A percentile compares a stretch with the other conserved stretches of the same genome.
Conservation (phyloP, 2,329 filamentous ascomycete genomes). For the Aquanectria penicillioides region DNA sequence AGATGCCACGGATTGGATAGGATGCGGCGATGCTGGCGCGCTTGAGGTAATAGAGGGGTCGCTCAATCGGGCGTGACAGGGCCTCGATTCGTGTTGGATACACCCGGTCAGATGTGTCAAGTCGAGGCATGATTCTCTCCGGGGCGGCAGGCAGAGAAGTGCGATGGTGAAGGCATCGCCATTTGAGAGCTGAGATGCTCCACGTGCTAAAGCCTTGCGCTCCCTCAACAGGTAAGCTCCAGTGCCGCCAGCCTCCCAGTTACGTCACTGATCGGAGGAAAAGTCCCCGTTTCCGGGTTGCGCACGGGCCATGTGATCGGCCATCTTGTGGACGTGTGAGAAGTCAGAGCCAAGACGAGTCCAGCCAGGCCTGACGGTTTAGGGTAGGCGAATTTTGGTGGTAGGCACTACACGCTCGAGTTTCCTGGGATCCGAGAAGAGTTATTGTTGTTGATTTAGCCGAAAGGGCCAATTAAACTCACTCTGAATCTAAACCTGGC, state of each 20-base stretch:
- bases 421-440: too few species aligned
- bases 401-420: too few species aligned
- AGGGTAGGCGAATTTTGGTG: too few species aligned
- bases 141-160: neutral
- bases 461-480: neutral
- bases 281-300: conserved; percentile 11
- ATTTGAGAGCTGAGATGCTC: conserved; percentile 4
- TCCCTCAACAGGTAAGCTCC: neutral
- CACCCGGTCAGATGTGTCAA: conserved; percentile 14
- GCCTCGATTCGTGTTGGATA: conserved; percentile 28
- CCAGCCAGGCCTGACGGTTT: neutral
- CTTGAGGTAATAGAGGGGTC: conserved; percentile 54
- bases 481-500: neutral
- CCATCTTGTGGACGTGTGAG: neutral
- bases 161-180: conserved; percentile 26
- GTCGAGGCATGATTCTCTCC: conserved; percentile 30
- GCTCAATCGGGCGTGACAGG: conserved; percentile 42
- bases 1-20: conserved; percentile 77
- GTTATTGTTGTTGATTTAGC: neutral
- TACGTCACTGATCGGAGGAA: conserved; percentile 23
- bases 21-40: conserved; percentile 59
- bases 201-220: neutral
- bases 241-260: conserved; percentile 24
- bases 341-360: neutral
- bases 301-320: conserved; percentile 8